A percentile compares a stretch with the other conserved stretches of the same genome.
Conservation (phyloP, 441 rosid genomes). For the Breynia disticha region DNA sequence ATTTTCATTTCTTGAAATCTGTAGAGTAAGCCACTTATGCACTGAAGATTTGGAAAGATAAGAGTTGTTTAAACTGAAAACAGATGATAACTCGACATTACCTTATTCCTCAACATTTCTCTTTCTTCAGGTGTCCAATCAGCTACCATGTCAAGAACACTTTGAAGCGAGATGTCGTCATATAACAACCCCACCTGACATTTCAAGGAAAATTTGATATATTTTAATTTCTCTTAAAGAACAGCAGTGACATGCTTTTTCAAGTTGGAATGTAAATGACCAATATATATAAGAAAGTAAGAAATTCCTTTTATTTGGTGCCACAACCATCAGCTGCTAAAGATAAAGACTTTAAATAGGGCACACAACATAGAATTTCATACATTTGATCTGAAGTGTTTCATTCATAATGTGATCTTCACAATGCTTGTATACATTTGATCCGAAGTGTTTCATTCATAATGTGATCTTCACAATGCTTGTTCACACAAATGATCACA, state of each 20-base stretch:
- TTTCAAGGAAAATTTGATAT: constrained; percentile 15
- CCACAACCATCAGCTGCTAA: too few relatives aligned
- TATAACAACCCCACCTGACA: constrained; percentile 84
- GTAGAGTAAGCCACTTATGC: neutral
- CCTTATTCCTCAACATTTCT: constrained; percentile 82
- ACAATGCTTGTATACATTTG: neutral
- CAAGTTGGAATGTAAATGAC: neutral
- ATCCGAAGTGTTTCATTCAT: neutral
- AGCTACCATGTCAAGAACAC: constrained; percentile 61
- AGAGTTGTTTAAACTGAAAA: neutral
- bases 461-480: neutral
- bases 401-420: neutral
- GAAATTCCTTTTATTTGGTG: too few relatives aligned
- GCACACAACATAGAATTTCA: too few relatives aligned
- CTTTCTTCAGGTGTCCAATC: constrained; percentile 97
- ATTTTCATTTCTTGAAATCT: neutral
- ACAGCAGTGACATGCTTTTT: neutral
- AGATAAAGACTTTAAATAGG: too few relatives aligned
- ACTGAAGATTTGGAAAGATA: neutral
- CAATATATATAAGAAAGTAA: too few relatives aligned
- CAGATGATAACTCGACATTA: constrained; percentile 18
- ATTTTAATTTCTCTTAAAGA: constrained; percentile 5
- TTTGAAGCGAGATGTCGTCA: constrained; percentile 77
- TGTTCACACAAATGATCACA: constrained; percentile 1
- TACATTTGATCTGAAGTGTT: neutral